These are phyloP conservation scores for Thymus quinquecostatus DNA, from an alignment of 257 asterid species.

Conservation along the genomic window DNA sequence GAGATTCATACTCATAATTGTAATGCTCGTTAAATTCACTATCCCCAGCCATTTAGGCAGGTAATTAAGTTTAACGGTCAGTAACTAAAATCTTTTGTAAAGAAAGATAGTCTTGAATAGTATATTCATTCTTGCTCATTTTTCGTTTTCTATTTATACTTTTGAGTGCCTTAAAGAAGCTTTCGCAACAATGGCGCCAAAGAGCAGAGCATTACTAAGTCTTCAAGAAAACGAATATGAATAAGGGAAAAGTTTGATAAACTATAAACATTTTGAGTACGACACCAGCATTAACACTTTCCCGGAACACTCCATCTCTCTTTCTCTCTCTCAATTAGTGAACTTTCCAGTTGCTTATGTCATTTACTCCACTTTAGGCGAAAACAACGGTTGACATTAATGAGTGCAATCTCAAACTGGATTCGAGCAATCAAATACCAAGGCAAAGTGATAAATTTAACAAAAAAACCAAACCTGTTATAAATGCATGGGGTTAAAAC, in stretches of 20 bases:
- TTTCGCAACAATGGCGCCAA: background rate
- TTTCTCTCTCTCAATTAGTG: no score
- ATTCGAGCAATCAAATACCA: background rate
- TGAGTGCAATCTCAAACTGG: background rate
- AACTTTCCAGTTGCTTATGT: background rate
- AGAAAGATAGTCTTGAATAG: background rate
- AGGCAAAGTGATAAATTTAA: background rate
- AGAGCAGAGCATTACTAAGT: background rate
- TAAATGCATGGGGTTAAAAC: no score
- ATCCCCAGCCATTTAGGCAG: background rate
- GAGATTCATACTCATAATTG: constrained; percentile 5
- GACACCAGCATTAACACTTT: background rate
- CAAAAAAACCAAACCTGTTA: no score
- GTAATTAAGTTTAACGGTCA: no score
- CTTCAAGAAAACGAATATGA: background rate
- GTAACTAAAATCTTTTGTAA: constrained; percentile 2
- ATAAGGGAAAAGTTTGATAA: no score
- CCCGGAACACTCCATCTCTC: no score
- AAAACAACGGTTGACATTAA: background rate
- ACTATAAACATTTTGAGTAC: background rate
- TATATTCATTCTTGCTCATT: no score
- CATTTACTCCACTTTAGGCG: constrained; percentile 1
- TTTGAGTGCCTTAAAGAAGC: no score
- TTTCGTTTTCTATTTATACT: no score
- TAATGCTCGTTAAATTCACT: background rate